These are phyloP conservation scores for Simplicillium aogashimaense DNA, from an alignment of 2,329 filamentous ascomycete species.

Conservation along the genomic window DNA sequence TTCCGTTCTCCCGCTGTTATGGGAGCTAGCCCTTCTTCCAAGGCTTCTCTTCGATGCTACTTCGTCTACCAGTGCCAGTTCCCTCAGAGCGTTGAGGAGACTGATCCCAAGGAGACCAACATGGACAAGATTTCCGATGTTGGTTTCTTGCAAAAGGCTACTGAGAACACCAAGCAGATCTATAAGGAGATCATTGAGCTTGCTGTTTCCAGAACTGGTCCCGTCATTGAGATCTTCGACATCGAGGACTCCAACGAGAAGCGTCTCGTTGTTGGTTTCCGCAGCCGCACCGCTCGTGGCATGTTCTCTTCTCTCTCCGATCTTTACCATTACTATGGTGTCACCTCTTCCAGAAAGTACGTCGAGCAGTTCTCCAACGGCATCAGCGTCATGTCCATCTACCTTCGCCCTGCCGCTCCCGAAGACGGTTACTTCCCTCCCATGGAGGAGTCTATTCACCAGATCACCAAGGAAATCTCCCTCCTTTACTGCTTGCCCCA, in stretches of 20 bases:
- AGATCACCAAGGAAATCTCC: constrained; percentile 98
- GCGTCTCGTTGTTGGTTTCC: constrained; percentile 88
- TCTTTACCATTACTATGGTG: constrained; percentile 96
- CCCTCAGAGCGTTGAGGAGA: constrained; percentile 60
- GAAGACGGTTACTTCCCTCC: constrained; percentile 55
- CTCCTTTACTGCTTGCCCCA: constrained; percentile 95
- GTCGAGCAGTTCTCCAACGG: constrained; percentile 98
- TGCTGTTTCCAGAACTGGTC: constrained; percentile 75
- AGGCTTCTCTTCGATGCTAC: constrained; percentile 88
- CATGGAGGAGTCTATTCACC: constrained; percentile 90
- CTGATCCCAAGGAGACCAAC: constrained; percentile 69
- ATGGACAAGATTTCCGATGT: constrained; percentile 88
- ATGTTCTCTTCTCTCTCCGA: constrained; percentile 93
- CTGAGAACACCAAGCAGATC: constrained; percentile 87
- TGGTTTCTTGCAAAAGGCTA: constrained; percentile 92
- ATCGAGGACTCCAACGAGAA: constrained; percentile 88
- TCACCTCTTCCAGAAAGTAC: constrained; percentile 94
- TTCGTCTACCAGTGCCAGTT: constrained; percentile 98
- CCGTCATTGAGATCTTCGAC: constrained; percentile 96
- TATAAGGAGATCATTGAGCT: constrained; percentile 90
- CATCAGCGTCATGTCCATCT: constrained; percentile 93
- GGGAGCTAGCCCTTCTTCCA: constrained; percentile 54
- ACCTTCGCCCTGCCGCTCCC: constrained; percentile 64
- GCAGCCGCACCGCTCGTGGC: constrained; percentile 81
- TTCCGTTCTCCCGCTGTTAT: constrained; percentile 85